Evolutionary conservation across 2,329 filamentous ascomycete species (phyloP).

Genomic region (Calonectria hawksworthii): DNA sequence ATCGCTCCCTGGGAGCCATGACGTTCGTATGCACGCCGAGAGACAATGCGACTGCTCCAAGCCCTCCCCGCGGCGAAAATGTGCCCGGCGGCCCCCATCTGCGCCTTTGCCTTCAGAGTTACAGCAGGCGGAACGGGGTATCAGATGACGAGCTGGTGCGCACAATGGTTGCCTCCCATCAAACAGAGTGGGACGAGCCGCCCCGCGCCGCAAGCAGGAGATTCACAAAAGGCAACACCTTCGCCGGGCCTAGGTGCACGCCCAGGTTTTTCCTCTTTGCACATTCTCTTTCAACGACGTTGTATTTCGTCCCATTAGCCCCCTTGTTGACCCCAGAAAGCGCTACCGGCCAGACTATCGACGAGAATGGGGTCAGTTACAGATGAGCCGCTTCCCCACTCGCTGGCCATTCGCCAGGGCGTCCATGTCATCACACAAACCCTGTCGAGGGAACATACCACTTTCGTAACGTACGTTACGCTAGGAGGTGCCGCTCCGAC

Average conservation of each 20-base stretch:
- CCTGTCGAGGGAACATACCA: constrained; percentile 50
- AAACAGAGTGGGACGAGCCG: constrained; percentile 25
- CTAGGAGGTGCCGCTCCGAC: constrained; percentile 34
- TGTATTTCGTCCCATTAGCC: constrained; percentile 11
- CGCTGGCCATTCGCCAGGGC: constrained; percentile 42
- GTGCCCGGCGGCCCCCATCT: neutral
- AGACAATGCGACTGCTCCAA: constrained; percentile 16
- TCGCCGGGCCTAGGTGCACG: constrained; percentile 12
- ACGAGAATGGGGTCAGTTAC: constrained; percentile 11
- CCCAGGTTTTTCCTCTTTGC: constrained; percentile 27
- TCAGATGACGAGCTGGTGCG: constrained; percentile 40
- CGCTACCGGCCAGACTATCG: neutral
- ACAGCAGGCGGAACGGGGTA: constrained; percentile 14
- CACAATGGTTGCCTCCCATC: constrained; percentile 37
- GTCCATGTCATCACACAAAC: constrained; percentile 54
- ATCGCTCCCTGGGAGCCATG: constrained; percentile 19
- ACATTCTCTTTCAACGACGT: constrained; percentile 30
- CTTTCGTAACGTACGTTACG: constrained; percentile 54
- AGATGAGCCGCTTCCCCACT: constrained; percentile 30
- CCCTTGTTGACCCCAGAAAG: neutral
- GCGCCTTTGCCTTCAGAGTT: constrained; percentile 8
- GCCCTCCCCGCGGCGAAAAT: constrained; percentile 17
- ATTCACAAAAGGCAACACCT: constrained; percentile 34
- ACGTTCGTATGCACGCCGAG: constrained; percentile 24
- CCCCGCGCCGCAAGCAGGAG: constrained; percentile 14